phyloP scores from a whole-genome alignment of 306 rosid genomes.

The Myrica gale region DNA sequence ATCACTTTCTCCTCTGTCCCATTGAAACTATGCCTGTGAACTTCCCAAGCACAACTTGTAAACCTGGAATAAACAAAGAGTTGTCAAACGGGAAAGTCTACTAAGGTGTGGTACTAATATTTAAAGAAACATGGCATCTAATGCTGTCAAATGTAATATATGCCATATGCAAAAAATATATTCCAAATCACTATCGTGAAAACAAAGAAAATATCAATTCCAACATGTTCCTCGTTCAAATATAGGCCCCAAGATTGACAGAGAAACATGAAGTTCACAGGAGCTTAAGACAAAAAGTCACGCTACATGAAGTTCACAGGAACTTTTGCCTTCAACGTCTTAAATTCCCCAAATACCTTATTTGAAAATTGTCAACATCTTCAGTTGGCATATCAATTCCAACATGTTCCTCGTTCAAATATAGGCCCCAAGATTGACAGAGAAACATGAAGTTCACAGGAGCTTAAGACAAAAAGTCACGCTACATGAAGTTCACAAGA shows the following conservation, averaged over 20 bases:
- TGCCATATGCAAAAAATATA: no score
- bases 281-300: no score
- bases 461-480: no score
- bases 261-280: neutral
- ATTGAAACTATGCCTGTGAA: neutral
- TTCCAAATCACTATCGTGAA: neutral
- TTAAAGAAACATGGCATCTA: neutral
- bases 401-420: neutral
- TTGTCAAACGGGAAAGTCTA: neutral
- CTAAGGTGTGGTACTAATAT: neutral
- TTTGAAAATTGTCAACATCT: neutral
- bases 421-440: neutral
- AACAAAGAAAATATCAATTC: neutral
- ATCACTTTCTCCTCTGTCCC: neutral
- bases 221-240: neutral
- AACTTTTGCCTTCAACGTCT: neutral
- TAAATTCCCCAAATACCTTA: neutral
- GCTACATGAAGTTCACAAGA: no score
- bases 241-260: neutral
- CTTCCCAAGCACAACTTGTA: neutral
- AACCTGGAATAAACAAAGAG: constrained; percentile 2
- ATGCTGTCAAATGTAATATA: neutral
- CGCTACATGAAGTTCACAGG: no score
- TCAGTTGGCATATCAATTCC: neutral
- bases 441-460: neutral